A percentile compares a stretch with the other conserved stretches of the same genome.
phyloP scores from a whole-genome alignment of 2,329 filamentous ascomycete genomes.

The Calonectria hongkongensis region DNA sequence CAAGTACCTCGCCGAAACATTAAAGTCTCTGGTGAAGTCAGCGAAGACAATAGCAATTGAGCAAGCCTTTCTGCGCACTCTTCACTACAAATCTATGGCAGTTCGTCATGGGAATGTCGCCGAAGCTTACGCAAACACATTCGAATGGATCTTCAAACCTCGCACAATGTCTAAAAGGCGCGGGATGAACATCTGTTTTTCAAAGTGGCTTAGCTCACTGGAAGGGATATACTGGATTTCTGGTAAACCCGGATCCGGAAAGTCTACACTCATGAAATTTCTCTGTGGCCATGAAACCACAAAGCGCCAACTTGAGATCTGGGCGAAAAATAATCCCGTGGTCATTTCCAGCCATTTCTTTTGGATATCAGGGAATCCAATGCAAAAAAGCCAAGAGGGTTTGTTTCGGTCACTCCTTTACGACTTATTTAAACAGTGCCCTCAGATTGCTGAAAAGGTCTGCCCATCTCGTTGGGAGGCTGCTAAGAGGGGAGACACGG shows the following conservation, averaged over 20 bases:
- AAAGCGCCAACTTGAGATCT: neutral
- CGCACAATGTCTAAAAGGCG: too few species aligned
- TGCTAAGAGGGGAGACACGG: neutral
- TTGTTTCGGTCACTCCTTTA: slow-evolving; percentile 36
- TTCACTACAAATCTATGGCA: too few species aligned
- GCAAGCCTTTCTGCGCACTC: too few species aligned
- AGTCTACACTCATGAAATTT: slow-evolving; percentile 37
- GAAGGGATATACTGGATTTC: slow-evolving; percentile 54
- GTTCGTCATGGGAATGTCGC: too few species aligned
- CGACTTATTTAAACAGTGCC: slow-evolving; percentile 39
- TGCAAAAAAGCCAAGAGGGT: slow-evolving; percentile 39
- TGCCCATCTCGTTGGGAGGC: too few species aligned
- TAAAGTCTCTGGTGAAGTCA: too few species aligned
- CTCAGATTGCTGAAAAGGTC: neutral
- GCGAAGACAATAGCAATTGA: too few species aligned
- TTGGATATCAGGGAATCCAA: slow-evolving; percentile 37
- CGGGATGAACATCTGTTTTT: too few species aligned
- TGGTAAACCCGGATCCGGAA: slow-evolving; percentile 59
- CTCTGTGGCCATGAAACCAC: slow-evolving; percentile 20
- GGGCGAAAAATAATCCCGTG: slow-evolving; percentile 5
- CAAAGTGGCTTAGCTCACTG: too few species aligned
- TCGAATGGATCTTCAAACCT: too few species aligned
- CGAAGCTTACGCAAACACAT: too few species aligned
- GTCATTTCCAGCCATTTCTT: slow-evolving; percentile 40
- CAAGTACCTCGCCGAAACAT: too few species aligned